These are phyloP conservation scores for Solanum aculeatissimum DNA, from an alignment of 305 asterid genomes.

Conservation along the genomic window DNA sequence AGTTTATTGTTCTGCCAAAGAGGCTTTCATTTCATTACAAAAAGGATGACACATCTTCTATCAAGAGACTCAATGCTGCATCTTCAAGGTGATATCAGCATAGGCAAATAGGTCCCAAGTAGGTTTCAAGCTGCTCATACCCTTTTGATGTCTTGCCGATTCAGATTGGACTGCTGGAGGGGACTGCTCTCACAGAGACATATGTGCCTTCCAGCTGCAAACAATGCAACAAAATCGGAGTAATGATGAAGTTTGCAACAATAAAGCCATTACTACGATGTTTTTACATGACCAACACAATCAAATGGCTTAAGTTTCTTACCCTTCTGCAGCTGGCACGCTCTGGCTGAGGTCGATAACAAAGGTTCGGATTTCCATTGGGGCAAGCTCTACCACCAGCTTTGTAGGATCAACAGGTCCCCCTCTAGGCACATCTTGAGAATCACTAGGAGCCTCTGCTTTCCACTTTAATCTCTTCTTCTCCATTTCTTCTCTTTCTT, in stretches of 20 bases:
- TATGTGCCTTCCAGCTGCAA: neutral
- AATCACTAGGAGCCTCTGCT: constrained; percentile 37
- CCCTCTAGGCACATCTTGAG: constrained; percentile 30
- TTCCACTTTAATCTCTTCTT: constrained; percentile 75
- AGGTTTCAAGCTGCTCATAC: neutral
- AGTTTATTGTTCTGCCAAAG: neutral
- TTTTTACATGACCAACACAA: neutral
- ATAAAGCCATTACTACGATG: neutral
- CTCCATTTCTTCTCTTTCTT: constrained; percentile 86
- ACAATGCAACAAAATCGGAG: neutral
- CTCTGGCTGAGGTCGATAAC: constrained; percentile 26
- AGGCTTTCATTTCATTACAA: neutral
- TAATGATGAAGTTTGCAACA: neutral
- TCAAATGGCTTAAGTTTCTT: neutral
- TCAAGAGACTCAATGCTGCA: neutral
- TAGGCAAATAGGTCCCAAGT: neutral
- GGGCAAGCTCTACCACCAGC: constrained; percentile 63
- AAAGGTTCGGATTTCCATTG: constrained; percentile 93
- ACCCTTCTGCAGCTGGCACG: neutral
- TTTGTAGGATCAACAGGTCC: constrained; percentile 52
- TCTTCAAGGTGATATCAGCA: neutral
- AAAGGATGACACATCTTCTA: neutral
- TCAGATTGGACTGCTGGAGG: neutral
- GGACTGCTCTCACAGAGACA: neutral
- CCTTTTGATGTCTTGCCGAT: neutral